Conservation (phyloP, 1,139 yeast species). For the Diutina neorugosa region DNA sequence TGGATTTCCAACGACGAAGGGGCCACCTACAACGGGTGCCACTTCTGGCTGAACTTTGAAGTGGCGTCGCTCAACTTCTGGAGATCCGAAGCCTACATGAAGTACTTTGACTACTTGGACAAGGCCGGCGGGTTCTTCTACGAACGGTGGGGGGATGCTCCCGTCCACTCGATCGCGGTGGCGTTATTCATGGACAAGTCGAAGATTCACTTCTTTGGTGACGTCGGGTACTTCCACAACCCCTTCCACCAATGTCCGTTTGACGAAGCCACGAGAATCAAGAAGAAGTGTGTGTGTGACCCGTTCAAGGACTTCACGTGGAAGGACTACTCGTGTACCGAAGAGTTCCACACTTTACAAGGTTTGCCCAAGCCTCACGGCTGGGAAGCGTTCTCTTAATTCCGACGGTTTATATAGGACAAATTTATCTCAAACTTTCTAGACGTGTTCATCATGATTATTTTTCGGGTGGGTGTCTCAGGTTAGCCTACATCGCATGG, state of each 20-base stretch:
- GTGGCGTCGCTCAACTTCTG: constrained; percentile 2
- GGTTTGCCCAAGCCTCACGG: constrained; percentile 30
- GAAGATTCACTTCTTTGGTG: constrained; percentile 4
- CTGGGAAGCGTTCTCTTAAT: constrained; percentile 15
- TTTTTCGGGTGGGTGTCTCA: neutral
- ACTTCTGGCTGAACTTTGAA: constrained; percentile 4
- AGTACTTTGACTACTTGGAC: constrained; percentile 4
- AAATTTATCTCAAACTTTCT: neutral
- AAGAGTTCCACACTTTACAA: constrained; percentile 35
- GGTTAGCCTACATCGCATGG: neutral
- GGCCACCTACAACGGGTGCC: constrained; percentile 3
- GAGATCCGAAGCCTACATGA: constrained; percentile 2
- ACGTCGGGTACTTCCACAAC: constrained; percentile 4
- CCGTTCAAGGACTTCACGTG: constrained; percentile 42
- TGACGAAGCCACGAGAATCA: constrained; percentile 28
- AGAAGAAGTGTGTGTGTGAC: constrained; percentile 38
- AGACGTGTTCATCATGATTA: too few relatives aligned
- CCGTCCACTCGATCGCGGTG: constrained; percentile 4
- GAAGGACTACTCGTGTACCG: constrained; percentile 43
- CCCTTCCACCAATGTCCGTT: constrained; percentile 9
- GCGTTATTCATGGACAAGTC: constrained; percentile 3
- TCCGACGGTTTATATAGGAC: neutral
- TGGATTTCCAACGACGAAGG: constrained; percentile 1
- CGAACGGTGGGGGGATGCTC: constrained; percentile 5
- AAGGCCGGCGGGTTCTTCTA: constrained; percentile 5